These are phyloP conservation scores for Torulaspora microellipsoides DNA, from an alignment of 805 yeast genomes.

Conservation along the genomic window DNA sequence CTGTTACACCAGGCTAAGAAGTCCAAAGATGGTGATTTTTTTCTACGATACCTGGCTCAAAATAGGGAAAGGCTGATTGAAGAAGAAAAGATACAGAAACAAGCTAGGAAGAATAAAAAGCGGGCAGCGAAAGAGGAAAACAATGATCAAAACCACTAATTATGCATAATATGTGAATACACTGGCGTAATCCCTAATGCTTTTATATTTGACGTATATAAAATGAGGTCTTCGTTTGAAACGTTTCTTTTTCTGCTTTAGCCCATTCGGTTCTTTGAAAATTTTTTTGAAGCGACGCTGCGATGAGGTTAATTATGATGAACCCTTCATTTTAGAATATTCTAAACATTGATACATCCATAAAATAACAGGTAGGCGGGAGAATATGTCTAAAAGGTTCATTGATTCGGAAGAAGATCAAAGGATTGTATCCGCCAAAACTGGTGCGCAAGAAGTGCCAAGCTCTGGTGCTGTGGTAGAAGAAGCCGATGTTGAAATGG, in stretches of 20 bases:
- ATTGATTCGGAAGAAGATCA: constrained; percentile 38
- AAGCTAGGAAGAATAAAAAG: constrained; percentile 18
- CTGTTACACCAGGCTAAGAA: constrained; percentile 31
- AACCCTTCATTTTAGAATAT: not conserved
- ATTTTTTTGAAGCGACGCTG: constrained; percentile 12
- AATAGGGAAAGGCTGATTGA: constrained; percentile 21
- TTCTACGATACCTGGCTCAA: constrained; percentile 14
- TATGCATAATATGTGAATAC: not conserved
- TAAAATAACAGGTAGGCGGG: not conserved
- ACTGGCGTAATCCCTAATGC: not conserved
- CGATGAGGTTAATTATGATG: constrained; percentile 17
- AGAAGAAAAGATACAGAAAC: constrained; percentile 23
- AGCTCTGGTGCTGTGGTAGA: constrained; percentile 32
- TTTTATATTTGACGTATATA: not conserved
- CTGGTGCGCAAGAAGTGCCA: constrained; percentile 27
- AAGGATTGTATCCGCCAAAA: constrained; percentile 40
- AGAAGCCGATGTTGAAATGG: constrained; percentile 54
- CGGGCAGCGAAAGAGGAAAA: constrained; percentile 8
- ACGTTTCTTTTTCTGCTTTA: not conserved
- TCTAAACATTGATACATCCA: too few species aligned
- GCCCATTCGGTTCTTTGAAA: constrained; percentile 7
- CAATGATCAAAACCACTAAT: not conserved
- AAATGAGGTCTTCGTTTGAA: not conserved
- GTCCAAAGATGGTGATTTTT: constrained; percentile 27
- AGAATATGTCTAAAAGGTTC: constrained; percentile 49